These are phyloP conservation scores for Pythium brassicae DNA, from an alignment of 352 stramenopile species.

Conservation along the genomic window DNA sequence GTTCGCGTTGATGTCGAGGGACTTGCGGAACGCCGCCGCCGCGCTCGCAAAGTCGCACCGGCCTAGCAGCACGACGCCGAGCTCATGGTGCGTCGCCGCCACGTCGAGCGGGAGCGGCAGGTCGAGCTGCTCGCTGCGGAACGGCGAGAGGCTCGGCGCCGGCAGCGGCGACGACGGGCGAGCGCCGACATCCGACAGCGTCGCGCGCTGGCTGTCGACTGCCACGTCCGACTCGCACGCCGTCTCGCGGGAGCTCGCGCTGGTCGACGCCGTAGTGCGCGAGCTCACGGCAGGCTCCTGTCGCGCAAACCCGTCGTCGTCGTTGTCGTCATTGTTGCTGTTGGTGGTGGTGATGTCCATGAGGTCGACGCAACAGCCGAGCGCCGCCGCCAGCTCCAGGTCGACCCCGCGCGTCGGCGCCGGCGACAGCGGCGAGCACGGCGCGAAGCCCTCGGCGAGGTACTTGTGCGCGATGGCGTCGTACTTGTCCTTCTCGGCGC, in stretches of 20 bases:
- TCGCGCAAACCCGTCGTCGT: neutral
- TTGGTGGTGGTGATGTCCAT: neutral
- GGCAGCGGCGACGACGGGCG: slow-evolving; percentile 9
- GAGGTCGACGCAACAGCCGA: neutral
- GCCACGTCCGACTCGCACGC: neutral
- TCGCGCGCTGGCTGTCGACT: slow-evolving; percentile 2
- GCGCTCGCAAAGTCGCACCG: slow-evolving; percentile 41
- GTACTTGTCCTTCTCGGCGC: slow-evolving; percentile 27
- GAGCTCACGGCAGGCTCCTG: neutral
- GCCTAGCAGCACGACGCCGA: slow-evolving; percentile 41
- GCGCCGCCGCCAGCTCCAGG: neutral
- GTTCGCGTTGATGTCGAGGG: slow-evolving; percentile 28
- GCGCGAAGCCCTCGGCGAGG: slow-evolving; percentile 21
- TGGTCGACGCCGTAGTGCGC: slow-evolving; percentile 1
- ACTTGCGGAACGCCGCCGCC: slow-evolving; percentile 34
- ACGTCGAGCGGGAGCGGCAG: slow-evolving; percentile 36
- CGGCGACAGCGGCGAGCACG: slow-evolving; percentile 1
- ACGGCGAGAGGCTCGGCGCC: slow-evolving; percentile 6
- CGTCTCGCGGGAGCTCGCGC: neutral
- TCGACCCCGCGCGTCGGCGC: neutral
- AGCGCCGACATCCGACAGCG: slow-evolving; percentile 1
- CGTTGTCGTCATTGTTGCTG: neutral
- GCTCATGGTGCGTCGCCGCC: slow-evolving; percentile 41
- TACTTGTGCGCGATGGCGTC: slow-evolving; percentile 30
- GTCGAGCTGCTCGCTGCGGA: slow-evolving; percentile 11